These are phyloP conservation scores for Oryza meridionalis DNA, from an alignment of 176 grass and related monocot species.

Conservation along the genomic window DNA sequence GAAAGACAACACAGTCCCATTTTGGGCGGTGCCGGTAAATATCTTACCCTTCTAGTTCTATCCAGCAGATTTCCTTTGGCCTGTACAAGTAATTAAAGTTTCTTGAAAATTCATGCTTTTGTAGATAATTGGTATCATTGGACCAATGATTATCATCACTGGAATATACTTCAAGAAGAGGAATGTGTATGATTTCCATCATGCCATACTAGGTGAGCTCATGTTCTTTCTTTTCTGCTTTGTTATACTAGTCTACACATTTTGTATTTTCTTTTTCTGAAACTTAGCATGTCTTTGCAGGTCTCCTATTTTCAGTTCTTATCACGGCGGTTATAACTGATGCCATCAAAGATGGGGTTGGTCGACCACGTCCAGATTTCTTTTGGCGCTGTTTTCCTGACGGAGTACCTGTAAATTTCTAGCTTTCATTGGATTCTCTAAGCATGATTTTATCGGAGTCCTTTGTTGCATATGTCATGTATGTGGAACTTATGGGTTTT, in stretches of 20 bases:
- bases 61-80: slow-evolving; percentile 25
- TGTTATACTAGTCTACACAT: not conserved
- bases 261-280: slow-evolving; percentile 31
- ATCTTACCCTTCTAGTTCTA: slow-evolving; percentile 25
- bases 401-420: slow-evolving; percentile 51
- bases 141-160: slow-evolving; percentile 60
- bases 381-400: slow-evolving; percentile 89
- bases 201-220: slow-evolving; percentile 64
- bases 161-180: slow-evolving; percentile 74
- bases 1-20: slow-evolving; percentile 80
- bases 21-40: slow-evolving; percentile 82
- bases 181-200: slow-evolving; percentile 85
- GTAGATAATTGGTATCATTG: slow-evolving; percentile 67
- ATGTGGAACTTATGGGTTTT: not conserved
- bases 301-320: slow-evolving; percentile 73
- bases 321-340: slow-evolving; percentile 84
- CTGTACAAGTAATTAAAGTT: slow-evolving; percentile 13
- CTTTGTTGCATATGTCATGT: not conserved
- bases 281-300: slow-evolving; percentile 38
- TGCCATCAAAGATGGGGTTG: slow-evolving; percentile 80
- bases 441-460: not conserved
- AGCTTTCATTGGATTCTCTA: not conserved
- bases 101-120: slow-evolving; percentile 26
- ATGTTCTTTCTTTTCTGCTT: slow-evolving; percentile 4
- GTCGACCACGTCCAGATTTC: slow-evolving; percentile 81